Base-by-base conservation (phyloP, 306 rosid genomes). In the Cicer bijugum region DNA sequence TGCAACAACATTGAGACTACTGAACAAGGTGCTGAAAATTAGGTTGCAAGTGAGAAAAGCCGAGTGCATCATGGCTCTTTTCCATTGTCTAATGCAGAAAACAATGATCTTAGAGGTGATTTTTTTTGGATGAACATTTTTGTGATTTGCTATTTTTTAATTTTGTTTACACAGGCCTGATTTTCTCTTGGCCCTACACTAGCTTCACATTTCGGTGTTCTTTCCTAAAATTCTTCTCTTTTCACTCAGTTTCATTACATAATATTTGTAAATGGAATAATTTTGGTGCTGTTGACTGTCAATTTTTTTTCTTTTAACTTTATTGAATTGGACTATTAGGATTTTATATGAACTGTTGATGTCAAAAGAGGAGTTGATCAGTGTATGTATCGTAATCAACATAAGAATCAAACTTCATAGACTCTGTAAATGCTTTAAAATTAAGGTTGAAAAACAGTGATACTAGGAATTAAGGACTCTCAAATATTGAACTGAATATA, bases 1-100 rank as follows among this genome's bases (percentile, higher is more conserved):
- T 79, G 82, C 71, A 55, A 80, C 70, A 77, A 67, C 81, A 69
- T 68, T 37, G 87, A 80, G 66, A 75, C 83, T 66, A 52, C 74
- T 66, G 93, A 87, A 79, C 85, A 6, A 37, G 87, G 86, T 81
- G 71, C 80, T 64, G 92, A 85, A 80, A 88, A 77, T 77, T 86
- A 83, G 79, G 75, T 76, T 80, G 81, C 82, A 82, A 78, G 15
- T 80, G 90, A 79, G 69, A 81, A 65, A 78, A 57, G 51, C 6
- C 80, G 20, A 78, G 77, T n/a, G 61, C 71, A 55, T 45, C 71
- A 82, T 6, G 62, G 37, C 48, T 74, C 45, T 56, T 71, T 15
- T 59, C 80, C 84, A 37, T 44, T 42, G 42, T 80, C 79, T 16
- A 67, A 69, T 68, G 79, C 8, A 35, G 84, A 84, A 80, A 83